Percentiles rank a stretch among this genome's conserved stretches.
Evolutionary conservation across 805 yeast genomes (phyloP).

Genomic region (Saccharomycopsis vini): DNA sequence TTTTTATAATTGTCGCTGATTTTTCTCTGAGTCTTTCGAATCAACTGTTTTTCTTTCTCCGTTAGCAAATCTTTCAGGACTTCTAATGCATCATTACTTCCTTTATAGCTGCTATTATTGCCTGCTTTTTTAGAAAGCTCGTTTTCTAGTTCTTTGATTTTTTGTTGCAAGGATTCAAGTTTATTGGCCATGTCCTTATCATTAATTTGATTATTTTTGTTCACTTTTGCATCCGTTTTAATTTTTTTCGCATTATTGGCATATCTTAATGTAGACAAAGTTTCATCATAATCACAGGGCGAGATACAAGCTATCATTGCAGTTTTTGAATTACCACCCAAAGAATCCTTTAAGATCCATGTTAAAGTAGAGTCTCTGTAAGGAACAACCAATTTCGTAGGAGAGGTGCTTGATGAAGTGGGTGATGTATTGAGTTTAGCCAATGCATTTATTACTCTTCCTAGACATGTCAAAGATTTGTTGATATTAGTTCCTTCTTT

Average conservation of each 20-base stretch:
- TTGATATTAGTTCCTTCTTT: slow-evolving; percentile 74
- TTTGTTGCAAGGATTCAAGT: slow-evolving; percentile 31
- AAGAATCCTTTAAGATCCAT: slow-evolving; percentile 62
- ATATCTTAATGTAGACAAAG: slow-evolving; percentile 65
- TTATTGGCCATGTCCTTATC: slow-evolving; percentile 30
- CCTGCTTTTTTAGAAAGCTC: slow-evolving; percentile 14
- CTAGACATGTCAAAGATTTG: slow-evolving; percentile 68
- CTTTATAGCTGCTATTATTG: slow-evolving; percentile 1
- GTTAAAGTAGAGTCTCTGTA: slow-evolving; percentile 71
- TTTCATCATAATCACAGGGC: slow-evolving; percentile 72
- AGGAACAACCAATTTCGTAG: slow-evolving; percentile 37
- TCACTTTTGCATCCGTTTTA: slow-evolving; percentile 48
- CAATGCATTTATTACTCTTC: slow-evolving; percentile 51
- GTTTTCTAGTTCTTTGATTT: slow-evolving; percentile 23
- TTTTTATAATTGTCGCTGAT: slow-evolving; percentile 19
- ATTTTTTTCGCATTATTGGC: slow-evolving; percentile 71
- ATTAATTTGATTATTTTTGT: slow-evolving; percentile 32
- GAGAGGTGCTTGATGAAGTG: slow-evolving; percentile 5
- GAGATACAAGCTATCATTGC: slow-evolving; percentile 82
- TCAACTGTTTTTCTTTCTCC: slow-evolving; percentile 22
- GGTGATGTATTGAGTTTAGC: slow-evolving; percentile 30
- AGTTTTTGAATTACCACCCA: slow-evolving; percentile 84
- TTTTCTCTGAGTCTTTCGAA: slow-evolving; percentile 18
- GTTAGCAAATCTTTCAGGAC: slow-evolving; percentile 14
- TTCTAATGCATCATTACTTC: no score